Percentiles rank a stretch among this genome's conserved stretches.
Conservation (phyloP, 306 rosid genomes). For the Crotalaria pallida region DNA sequence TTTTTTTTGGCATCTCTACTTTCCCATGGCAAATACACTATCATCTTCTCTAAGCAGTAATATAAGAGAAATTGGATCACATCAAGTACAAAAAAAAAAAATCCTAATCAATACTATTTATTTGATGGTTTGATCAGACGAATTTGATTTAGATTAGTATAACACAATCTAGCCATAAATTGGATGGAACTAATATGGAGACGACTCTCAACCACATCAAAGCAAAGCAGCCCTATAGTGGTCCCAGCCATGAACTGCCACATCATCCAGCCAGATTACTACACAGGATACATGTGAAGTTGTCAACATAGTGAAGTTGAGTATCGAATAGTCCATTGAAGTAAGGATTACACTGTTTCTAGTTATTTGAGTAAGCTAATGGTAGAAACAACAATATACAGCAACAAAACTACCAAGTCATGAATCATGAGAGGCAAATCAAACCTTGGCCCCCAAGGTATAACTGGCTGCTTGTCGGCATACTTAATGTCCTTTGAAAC, state of each 20-base stretch:
- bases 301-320: constrained; percentile 3
- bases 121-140: background rate
- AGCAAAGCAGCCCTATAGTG: background rate
- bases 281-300: background rate
- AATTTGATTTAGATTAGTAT: background rate
- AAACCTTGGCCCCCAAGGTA: constrained; percentile 99
- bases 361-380: constrained; percentile 8
- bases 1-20: constrained; percentile 1
- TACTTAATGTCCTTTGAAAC: constrained; percentile 95
- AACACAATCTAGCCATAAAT: background rate
- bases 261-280: background rate
- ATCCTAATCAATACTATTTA: background rate
- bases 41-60: constrained; percentile 4
- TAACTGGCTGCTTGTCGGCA: constrained; percentile 92
- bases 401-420: background rate
- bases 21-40: background rate
- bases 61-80: constrained; percentile 6
- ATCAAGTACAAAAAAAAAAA: background rate
- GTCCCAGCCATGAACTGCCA: background rate
- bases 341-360: background rate
- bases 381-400: constrained; percentile 1
- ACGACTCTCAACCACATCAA: constrained; percentile 7
- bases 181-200: background rate
- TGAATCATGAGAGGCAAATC: constrained; percentile 22
- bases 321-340: background rate